These are phyloP conservation scores for Neurospora crassa DNA, from an alignment of 2,329 filamentous ascomycete genomes.

Conservation along the genomic window DNA sequence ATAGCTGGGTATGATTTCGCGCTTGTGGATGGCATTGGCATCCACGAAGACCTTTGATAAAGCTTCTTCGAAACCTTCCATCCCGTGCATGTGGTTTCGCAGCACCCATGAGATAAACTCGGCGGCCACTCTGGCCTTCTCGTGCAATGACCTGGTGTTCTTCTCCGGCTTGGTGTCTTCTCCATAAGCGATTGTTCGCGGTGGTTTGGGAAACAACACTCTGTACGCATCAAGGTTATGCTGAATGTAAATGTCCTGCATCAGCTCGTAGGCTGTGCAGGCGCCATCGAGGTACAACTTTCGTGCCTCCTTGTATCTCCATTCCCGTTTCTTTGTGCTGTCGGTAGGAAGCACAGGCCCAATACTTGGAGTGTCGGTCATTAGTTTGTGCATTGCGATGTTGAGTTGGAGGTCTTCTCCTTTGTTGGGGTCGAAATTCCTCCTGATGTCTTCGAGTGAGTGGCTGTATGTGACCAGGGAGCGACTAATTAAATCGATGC, in stretches of 20 bases:
- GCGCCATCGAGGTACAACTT: constrained; percentile 3
- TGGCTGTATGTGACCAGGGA: constrained; percentile 11
- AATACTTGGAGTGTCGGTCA: constrained; percentile 12
- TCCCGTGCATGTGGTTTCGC: background rate
- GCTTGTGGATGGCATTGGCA: constrained; percentile 24
- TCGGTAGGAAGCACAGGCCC: constrained; percentile 4
- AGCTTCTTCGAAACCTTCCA: constrained; percentile 7
- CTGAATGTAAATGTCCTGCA: constrained; percentile 7
- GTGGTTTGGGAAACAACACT: background rate
- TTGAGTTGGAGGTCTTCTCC: constrained; percentile 12
- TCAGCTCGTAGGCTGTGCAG: constrained; percentile 1
- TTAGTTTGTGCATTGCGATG: constrained; percentile 20
- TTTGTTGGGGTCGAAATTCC: background rate
- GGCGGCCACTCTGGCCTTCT: background rate
- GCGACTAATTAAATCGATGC: constrained; percentile 13
- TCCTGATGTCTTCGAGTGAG: constrained; percentile 4
- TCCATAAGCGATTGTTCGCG: background rate
- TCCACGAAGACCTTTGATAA: constrained; percentile 24
- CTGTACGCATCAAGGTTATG: constrained; percentile 2
- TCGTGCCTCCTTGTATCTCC: constrained; percentile 12
- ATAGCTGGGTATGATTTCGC: constrained; percentile 23
- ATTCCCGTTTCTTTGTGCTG: constrained; percentile 9
- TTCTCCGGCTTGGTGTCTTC: background rate
- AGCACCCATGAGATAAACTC: constrained; percentile 17
- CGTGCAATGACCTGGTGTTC: background rate